Conservation (phyloP, 352 stramenopile species). For the Phytophthora cactorum region DNA sequence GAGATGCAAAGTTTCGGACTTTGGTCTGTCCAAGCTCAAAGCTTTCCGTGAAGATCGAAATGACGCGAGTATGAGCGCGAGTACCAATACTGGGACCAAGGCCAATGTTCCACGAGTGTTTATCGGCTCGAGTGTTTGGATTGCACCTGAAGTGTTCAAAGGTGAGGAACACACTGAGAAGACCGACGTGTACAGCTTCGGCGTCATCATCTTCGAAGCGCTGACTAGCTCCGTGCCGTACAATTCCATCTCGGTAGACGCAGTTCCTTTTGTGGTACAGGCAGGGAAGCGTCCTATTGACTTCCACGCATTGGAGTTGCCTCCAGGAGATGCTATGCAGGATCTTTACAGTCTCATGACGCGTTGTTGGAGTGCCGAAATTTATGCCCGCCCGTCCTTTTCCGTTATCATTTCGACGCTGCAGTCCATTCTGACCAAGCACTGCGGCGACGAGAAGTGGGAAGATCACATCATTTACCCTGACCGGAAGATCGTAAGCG, state of each 20-base stretch:
- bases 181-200: constrained; percentile 90
- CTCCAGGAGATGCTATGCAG: constrained; percentile 58
- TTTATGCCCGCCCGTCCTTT: constrained; percentile 79
- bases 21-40: constrained; percentile 89
- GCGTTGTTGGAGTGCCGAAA: constrained; percentile 80
- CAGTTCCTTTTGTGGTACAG: constrained; percentile 83
- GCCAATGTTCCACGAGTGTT: constrained; percentile 52
- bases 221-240: constrained; percentile 73
- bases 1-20: constrained; percentile 91
- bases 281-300: constrained; percentile 80
- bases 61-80: constrained; percentile 31
- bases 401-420: constrained; percentile 82
- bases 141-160: constrained; percentile 91
- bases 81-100: constrained; percentile 8
- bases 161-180: constrained; percentile 88
- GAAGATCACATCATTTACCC: constrained; percentile 87
- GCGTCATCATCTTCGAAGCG: constrained; percentile 83
- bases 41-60: constrained; percentile 67
- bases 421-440: constrained; percentile 67
- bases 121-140: constrained; percentile 91
- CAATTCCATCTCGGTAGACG: constrained; percentile 80
- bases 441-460: constrained; percentile 81
- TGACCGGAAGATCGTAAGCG: constrained; percentile 75
- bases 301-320: constrained; percentile 67
- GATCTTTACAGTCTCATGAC: constrained; percentile 75